These are phyloP conservation scores for Metschnikowia shivogae DNA, from an alignment of 805 yeast species.

Conservation along the genomic window DNA sequence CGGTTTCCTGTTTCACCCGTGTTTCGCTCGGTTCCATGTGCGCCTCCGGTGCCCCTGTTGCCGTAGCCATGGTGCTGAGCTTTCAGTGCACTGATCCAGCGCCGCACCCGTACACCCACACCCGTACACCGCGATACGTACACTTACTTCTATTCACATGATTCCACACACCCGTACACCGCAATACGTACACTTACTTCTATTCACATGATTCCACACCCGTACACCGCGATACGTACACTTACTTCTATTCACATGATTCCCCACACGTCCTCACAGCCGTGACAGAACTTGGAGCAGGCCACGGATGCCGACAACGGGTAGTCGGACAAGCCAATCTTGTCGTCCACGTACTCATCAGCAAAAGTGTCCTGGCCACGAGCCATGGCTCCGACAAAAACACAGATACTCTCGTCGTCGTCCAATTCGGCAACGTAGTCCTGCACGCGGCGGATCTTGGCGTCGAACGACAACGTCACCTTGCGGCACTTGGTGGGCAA, in stretches of 20 bases:
- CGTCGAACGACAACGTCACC: constrained; percentile 88
- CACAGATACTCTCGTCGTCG: constrained; percentile 91
- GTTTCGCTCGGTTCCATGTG: too few species aligned
- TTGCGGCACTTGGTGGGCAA: constrained; percentile 94
- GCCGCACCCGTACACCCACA: not conserved
- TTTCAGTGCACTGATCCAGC: too few species aligned
- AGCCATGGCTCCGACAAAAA: constrained; percentile 99
- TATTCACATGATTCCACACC: constrained; percentile 43
- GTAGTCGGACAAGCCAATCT: constrained; percentile 90
- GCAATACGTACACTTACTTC: too few species aligned
- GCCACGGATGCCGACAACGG: constrained; percentile 97
- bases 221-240: too few species aligned
- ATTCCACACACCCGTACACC: too few species aligned
- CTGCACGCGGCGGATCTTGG: constrained; percentile 81
- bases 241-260: constrained; percentile 35
- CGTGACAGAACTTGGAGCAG: constrained; percentile 96
- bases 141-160: too few species aligned
- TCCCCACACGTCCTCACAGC: constrained; percentile 97
- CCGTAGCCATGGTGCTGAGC: too few species aligned
- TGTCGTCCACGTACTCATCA: constrained; percentile 94
- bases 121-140: too few species aligned
- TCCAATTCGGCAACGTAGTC: constrained; percentile 79
- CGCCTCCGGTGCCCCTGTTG: too few species aligned
- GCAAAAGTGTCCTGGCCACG: constrained; percentile 97
- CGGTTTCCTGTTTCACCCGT: too few species aligned